Evolutionary conservation across 2,329 filamentous ascomycete genomes (phyloP).

Genomic region (Dryadomyces quercus-mongolicae): DNA sequence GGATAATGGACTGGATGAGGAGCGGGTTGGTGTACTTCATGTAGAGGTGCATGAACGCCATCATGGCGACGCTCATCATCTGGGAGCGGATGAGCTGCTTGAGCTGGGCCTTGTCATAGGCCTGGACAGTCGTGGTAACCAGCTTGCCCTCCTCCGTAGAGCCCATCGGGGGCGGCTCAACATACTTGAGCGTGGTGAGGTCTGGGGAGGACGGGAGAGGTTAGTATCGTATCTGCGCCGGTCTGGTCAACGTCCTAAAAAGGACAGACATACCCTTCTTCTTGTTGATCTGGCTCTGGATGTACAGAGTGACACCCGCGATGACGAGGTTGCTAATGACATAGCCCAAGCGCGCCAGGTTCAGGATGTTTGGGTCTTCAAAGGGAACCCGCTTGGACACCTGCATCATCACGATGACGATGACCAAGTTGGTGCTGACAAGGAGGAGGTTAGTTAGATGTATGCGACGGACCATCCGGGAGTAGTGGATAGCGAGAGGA

Average conservation of each 20-base stretch:
- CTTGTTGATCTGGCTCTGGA: slow-evolving; percentile 75
- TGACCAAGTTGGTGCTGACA: slow-evolving; percentile 77
- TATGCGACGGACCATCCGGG: background rate
- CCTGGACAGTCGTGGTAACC: slow-evolving; percentile 90
- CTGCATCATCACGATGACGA: slow-evolving; percentile 98
- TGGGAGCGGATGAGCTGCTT: slow-evolving; percentile 78
- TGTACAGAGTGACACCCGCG: slow-evolving; percentile 70
- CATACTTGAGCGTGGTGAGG: slow-evolving; percentile 95
- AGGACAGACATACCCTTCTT: slow-evolving; percentile 73
- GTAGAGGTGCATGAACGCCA: slow-evolving; percentile 97
- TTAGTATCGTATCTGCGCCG: no score
- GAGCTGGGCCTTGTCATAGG: slow-evolving; percentile 84
- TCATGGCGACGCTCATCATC: slow-evolving; percentile 95
- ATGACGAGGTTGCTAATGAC: slow-evolving; percentile 67
- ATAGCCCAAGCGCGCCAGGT: slow-evolving; percentile 42
- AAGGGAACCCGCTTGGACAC: slow-evolving; percentile 92
- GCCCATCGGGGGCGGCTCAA: slow-evolving; percentile 89
- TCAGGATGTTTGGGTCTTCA: slow-evolving; percentile 60
- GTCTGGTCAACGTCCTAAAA: no score
- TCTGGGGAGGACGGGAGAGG: slow-evolving; percentile 44
- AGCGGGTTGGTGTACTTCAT: slow-evolving; percentile 99
- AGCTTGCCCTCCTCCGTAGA: slow-evolving; percentile 91
- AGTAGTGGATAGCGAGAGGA: background rate
- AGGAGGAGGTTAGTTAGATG: background rate
- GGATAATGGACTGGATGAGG: slow-evolving; percentile 96